phyloP scores from a whole-genome alignment of 192 early-diverging fungal species.

The Mortierella alpina region DNA sequence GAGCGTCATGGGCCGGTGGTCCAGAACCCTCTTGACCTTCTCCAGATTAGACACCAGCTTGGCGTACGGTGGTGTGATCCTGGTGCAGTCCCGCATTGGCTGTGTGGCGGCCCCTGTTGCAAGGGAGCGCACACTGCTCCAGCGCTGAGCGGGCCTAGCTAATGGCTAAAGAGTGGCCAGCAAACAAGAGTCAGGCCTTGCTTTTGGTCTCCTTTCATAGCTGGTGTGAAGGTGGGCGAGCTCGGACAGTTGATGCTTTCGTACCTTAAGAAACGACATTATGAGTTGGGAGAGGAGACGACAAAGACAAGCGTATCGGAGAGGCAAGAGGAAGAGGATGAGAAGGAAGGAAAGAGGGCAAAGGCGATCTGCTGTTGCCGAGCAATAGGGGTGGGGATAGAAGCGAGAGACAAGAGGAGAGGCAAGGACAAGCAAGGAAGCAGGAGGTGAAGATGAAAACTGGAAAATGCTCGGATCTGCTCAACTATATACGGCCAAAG shows the following conservation, averaged over 20 bases:
- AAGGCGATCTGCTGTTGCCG: too few species aligned
- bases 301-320: not conserved
- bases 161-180: constrained; percentile 7
- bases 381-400: not conserved
- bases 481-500: not conserved
- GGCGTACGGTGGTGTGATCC: constrained; percentile 64
- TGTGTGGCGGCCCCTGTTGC: constrained; percentile 18
- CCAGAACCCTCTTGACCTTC: constrained; percentile 60
- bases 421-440: not conserved
- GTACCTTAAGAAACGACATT: constrained; percentile 33
- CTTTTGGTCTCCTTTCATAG: too few species aligned
- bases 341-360: not conserved
- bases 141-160: constrained; percentile 16
- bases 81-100: constrained; percentile 53
- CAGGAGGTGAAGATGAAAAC: not conserved
- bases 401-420: not conserved
- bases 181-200: too few species aligned
- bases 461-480: not conserved
- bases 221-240: not conserved
- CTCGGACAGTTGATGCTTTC: not conserved
- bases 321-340: not conserved
- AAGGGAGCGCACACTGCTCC: constrained; percentile 20
- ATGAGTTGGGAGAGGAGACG: not conserved
- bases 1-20: constrained; percentile 79
- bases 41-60: constrained; percentile 61